Conservation (phyloP, 73 alveolate species). For the Effrenium voratum region DNA sequence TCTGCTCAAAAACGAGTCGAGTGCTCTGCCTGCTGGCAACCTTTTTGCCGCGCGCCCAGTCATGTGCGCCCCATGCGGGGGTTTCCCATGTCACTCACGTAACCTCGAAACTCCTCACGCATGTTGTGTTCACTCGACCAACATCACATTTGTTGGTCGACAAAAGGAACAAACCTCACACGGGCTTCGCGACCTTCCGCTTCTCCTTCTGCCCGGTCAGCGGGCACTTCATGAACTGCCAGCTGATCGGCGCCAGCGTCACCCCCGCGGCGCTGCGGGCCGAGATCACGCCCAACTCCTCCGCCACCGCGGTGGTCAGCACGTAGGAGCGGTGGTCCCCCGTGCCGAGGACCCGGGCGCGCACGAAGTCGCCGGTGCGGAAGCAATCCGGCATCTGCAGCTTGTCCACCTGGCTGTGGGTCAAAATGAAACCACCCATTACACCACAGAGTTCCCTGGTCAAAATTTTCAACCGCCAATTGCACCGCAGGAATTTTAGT, state of each 20-base stretch:
- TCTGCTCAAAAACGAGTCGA: no score
- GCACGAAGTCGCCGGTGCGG: conserved; percentile 89
- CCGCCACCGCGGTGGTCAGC: not conserved
- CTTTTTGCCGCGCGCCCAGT: not conserved
- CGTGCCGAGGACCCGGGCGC: conserved; percentile 76
- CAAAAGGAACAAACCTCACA: no score
- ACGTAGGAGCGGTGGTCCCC: conserved; percentile 86
- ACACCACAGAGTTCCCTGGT: not conserved
- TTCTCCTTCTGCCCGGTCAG: conserved; percentile 76
- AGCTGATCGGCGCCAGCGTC: conserved; percentile 64
- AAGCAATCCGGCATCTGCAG: conserved; percentile 90
- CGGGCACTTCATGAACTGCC: conserved; percentile 94
- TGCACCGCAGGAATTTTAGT: no score
- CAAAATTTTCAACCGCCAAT: no score
- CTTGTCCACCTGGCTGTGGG: conserved; percentile 85
- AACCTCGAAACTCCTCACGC: no score
- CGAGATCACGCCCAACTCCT: conserved; percentile 8
- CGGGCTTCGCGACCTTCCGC: conserved; percentile 90
- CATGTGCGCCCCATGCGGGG: no score
- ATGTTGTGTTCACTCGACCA: no score
- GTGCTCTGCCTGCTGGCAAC: not conserved
- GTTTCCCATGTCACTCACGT: no score
- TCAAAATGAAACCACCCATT: not conserved
- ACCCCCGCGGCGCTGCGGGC: conserved; percentile 81
- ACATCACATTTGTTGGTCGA: no score